Base-by-base conservation (phyloP, 768 basidiomycete species). In the Mycena olivaceomarginata region DNA sequence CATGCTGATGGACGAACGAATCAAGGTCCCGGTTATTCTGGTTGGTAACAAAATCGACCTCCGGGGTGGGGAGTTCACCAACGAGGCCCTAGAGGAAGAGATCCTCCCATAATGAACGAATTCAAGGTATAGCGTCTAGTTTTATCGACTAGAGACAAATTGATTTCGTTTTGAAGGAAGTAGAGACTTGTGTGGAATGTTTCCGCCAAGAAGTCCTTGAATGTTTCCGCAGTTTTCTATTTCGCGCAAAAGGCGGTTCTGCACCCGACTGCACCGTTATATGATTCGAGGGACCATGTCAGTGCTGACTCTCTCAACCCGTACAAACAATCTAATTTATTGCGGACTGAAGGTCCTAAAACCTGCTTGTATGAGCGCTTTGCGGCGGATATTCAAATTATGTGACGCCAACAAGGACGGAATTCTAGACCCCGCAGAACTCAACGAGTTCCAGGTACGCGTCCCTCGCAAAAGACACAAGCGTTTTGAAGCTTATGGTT, bases 41-140 rank as follows among this genome's bases (percentile, higher is more conserved):
- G 96, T 99, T 37, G 98, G 98, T 69, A 99, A 99, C 88, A 99
- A 99, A 88, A 99, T 99, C 62, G 98, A 99, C 85, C 86, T 99
- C 64, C 91, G 98, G 20, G 97, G 96, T 5, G 98, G 97, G 2
- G 93, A 96, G 82, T 96, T 99, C 53, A 97, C 98, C 39, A 98
- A 98, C 81, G 94, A 98, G 83, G 96, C 95, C 3, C 86, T 99
- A 76, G 97, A 98, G 85, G 97, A 95, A 77, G 98, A 99, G 85
- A 98, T 99, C 79, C 85, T 95, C 72, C 98, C 41, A 97, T 99
- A 71, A 99, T 99, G 98, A 94, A 95, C 80, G 98, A 99, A 85
- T 99, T 98, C 93, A 99, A 99, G 92, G 97, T 94, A 82, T 71
- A 31, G 5, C 1, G 25, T 63, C 51, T 57, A 45, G 31, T 67